Evolutionary conservation across 2,329 filamentous ascomycete genomes (phyloP).

Genomic region (Westerdykella ornata): DNA sequence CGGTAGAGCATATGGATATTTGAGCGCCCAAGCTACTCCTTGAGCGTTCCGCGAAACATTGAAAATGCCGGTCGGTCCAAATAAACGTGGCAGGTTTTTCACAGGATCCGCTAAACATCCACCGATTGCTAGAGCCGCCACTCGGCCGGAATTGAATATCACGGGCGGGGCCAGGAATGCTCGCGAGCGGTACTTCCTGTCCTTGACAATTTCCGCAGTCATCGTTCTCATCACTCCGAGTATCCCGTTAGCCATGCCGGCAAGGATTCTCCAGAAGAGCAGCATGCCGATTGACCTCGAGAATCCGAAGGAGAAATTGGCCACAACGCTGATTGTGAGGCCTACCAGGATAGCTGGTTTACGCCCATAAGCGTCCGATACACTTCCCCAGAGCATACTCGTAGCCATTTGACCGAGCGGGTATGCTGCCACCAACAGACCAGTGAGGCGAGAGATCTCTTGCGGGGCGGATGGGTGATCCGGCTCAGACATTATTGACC

Average conservation of each 20-base stretch:
- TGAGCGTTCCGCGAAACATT: conserved; percentile 51
- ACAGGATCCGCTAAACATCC: conserved; percentile 62
- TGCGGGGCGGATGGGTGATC: conserved; percentile 48
- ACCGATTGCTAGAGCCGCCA: conserved; percentile 42
- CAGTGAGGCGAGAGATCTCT: conserved; percentile 66
- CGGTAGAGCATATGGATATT: conserved; percentile 62
- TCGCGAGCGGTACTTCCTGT: conserved; percentile 52
- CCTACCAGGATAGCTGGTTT: conserved; percentile 73
- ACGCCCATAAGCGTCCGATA: conserved; percentile 60
- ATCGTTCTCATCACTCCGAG: conserved; percentile 67
- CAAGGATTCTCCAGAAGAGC: conserved; percentile 58
- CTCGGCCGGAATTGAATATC: conserved; percentile 55
- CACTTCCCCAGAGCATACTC: conserved; percentile 70
- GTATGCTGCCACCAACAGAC: conserved; percentile 68
- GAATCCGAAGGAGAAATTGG: conserved; percentile 62
- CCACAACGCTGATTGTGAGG: conserved; percentile 58
- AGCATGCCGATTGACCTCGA: conserved; percentile 55
- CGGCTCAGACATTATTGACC: conserved; percentile 52
- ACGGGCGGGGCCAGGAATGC: conserved; percentile 56
- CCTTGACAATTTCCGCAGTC: conserved; percentile 62
- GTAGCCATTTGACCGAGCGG: conserved; percentile 74
- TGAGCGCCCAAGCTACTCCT: conserved; percentile 56
- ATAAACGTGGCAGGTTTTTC: conserved; percentile 52
- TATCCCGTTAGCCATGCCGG: conserved; percentile 63
- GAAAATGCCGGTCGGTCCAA: conserved; percentile 58